phyloP scores from a whole-genome alignment of 2,329 filamentous ascomycete species.

The Achaetomium macrosporum region DNA sequence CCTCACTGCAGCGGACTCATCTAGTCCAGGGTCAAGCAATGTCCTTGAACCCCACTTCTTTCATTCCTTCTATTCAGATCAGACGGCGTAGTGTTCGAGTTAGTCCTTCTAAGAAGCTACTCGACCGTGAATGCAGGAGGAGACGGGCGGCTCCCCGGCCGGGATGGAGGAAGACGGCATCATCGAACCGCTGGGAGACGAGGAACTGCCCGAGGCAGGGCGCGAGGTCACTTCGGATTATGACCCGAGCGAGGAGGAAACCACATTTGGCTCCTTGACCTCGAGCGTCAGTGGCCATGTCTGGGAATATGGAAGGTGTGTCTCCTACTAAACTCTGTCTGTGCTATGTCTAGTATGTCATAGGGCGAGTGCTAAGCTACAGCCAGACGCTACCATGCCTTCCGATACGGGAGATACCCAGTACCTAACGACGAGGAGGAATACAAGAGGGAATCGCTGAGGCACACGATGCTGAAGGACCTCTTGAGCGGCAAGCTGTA shows the following conservation, averaged over 20 bases:
- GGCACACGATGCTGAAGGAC: slow-evolving; percentile 45
- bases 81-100: neutral
- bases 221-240: slow-evolving; percentile 25
- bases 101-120: neutral
- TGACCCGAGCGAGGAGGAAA: slow-evolving; percentile 21
- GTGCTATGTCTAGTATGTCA: neutral
- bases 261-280: slow-evolving; percentile 24
- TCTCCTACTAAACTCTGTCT: neutral
- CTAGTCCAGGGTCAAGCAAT: neutral
- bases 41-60: neutral
- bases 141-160: neutral
- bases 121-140: slow-evolving; percentile 11
- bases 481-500: slow-evolving; percentile 38
- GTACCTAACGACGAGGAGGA: slow-evolving; percentile 50
- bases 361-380: neutral
- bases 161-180: slow-evolving; percentile 22
- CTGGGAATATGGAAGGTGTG: slow-evolving; percentile 27
- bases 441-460: slow-evolving; percentile 42
- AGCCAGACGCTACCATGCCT: slow-evolving; percentile 44
- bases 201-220: slow-evolving; percentile 8
- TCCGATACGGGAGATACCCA: slow-evolving; percentile 42
- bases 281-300: slow-evolving; percentile 26
- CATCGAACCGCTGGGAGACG: slow-evolving; percentile 19
- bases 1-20: neutral
- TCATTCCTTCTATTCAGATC: neutral